phyloP scores from a whole-genome alignment of 345 rosid genomes.

The Durio zibethinus region DNA sequence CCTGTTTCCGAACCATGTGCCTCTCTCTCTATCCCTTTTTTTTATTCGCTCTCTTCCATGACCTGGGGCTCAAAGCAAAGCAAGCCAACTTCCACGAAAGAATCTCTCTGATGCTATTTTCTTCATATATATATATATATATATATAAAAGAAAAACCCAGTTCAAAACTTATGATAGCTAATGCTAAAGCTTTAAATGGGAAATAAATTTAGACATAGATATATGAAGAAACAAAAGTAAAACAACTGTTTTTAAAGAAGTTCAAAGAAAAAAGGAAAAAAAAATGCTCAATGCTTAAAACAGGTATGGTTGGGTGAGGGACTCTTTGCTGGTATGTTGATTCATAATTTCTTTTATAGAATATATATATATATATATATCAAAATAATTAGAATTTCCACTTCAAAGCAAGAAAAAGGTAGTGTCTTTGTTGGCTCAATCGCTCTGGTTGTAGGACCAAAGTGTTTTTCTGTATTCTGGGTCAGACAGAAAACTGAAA shows the following conservation, averaged over 20 bases:
- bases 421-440: background rate
- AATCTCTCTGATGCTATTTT: background rate
- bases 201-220: background rate
- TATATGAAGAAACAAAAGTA: background rate
- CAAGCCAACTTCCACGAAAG: background rate
- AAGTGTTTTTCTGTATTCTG: background rate
- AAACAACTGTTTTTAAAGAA: background rate
- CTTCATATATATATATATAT: no score
- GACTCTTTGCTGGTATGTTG: background rate
- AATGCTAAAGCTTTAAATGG: background rate
- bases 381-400: constrained; percentile 8
- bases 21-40: background rate
- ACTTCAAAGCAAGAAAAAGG: background rate
- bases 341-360: background rate
- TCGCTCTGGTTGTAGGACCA: constrained; percentile 16
- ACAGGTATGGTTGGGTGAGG: background rate
- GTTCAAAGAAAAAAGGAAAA: background rate
- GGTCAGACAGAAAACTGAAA: background rate
- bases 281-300: background rate
- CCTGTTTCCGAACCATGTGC: background rate
- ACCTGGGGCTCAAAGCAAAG: background rate
- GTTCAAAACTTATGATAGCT: background rate
- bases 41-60: background rate
- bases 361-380: no score
- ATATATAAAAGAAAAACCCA: background rate